Evolutionary conservation across 2,329 filamentous ascomycete species (phyloP).

Genomic region (Talaromyces sp.): DNA sequence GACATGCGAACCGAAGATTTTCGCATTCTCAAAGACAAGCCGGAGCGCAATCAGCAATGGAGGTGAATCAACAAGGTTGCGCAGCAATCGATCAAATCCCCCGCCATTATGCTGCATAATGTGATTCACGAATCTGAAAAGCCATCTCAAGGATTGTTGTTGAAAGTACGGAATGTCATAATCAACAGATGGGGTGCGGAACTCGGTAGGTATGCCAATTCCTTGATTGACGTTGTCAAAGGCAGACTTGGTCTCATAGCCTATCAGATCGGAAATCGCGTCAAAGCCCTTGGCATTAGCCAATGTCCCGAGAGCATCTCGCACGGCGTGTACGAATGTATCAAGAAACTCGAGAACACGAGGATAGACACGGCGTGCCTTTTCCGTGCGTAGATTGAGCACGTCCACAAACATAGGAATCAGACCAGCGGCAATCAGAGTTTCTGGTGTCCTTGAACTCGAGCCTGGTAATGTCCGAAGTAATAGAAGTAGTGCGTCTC

Average conservation of each 20-base stretch:
- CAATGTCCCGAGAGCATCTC: conserved; percentile 78
- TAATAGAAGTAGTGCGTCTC: conserved; percentile 82
- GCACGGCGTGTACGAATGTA: conserved; percentile 77
- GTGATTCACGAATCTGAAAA: conserved; percentile 94
- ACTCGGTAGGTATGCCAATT: conserved; percentile 67
- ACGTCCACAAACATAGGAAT: conserved; percentile 89
- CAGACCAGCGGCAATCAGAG: conserved; percentile 83
- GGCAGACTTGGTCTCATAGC: conserved; percentile 70
- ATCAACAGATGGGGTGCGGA: conserved; percentile 78
- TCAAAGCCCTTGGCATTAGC: conserved; percentile 81
- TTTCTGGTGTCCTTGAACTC: conserved; percentile 69
- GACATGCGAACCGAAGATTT: conserved; percentile 81
- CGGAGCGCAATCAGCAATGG: conserved; percentile 75
- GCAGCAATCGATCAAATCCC: conserved; percentile 82
- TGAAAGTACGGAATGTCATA: conserved; percentile 91
- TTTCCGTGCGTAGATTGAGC: conserved; percentile 72
- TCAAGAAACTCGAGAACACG: conserved; percentile 85
- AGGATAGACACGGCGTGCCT: conserved; percentile 78
- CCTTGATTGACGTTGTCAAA: conserved; percentile 63
- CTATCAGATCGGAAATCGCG: conserved; percentile 80
- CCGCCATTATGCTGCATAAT: conserved; percentile 80
- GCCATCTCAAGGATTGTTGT: conserved; percentile 87
- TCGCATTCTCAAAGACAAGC: conserved; percentile 74
- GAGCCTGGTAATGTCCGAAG: conserved; percentile 72
- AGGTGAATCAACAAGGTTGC: conserved; percentile 92